Evolutionary conservation across 2,329 filamentous ascomycete species (phyloP).

Genomic region (Nigrograna mackinnonii): DNA sequence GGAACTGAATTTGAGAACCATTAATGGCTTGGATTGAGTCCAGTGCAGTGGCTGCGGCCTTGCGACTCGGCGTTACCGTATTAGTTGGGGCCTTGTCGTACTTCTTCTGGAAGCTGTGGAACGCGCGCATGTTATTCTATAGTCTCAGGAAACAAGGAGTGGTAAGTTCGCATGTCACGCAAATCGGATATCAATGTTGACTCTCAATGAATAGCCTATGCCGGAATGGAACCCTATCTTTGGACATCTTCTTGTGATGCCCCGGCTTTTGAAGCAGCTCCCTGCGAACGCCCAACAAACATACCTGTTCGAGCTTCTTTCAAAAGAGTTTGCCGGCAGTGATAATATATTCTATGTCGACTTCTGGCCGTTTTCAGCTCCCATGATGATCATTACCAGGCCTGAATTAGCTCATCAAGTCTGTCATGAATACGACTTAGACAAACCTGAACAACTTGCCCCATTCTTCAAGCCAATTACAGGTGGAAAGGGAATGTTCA

Average conservation of each 20-base stretch:
- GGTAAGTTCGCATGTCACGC: not conserved
- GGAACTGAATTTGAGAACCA: too few relatives aligned
- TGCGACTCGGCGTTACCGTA: not conserved
- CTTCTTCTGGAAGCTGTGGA: not conserved
- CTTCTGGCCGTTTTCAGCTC: slow-evolving; percentile 5
- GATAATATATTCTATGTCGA: slow-evolving; percentile 3
- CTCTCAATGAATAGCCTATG: slow-evolving; percentile 10
- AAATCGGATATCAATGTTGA: too few relatives aligned
- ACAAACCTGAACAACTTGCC: slow-evolving; percentile 1
- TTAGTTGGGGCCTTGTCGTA: not conserved
- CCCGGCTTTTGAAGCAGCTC: slow-evolving; percentile 7
- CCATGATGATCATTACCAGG: slow-evolving; percentile 1
- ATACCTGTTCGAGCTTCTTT: slow-evolving; percentile 8
- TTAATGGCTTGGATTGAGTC: too few relatives aligned
- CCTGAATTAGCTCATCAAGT: not conserved
- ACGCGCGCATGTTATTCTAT: not conserved
- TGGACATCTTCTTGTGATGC: slow-evolving; percentile 11
- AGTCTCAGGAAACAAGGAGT: not conserved
- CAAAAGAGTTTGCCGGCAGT: slow-evolving; percentile 5
- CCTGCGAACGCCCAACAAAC: slow-evolving; percentile 11
- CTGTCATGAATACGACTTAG: slow-evolving; percentile 2
- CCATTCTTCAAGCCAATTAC: slow-evolving; percentile 5
- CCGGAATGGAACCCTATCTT: slow-evolving; percentile 12
- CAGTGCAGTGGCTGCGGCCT: too few relatives aligned
- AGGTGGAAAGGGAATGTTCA: slow-evolving; percentile 1